Evolutionary conservation across 768 basidiomycete species (phyloP).

Genomic region (Lanmaoa pseudosensibilis): DNA sequence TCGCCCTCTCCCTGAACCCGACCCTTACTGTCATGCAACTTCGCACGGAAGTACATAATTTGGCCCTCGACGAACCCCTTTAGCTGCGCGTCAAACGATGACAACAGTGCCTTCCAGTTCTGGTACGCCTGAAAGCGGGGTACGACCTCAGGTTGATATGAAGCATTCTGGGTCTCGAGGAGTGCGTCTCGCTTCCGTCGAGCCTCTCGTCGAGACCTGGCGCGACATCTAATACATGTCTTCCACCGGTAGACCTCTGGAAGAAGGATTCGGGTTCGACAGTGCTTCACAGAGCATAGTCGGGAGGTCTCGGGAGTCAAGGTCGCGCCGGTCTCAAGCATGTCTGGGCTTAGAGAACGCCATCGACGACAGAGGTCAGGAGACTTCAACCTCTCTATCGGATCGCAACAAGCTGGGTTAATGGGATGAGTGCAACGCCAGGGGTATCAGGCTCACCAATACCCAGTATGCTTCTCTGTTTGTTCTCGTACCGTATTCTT

Average conservation of each 20-base stretch:
- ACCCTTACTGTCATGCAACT: not conserved
- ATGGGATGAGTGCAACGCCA: slow-evolving; percentile 9
- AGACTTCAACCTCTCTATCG: not conserved
- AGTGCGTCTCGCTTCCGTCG: not conserved
- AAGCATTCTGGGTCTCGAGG: not conserved
- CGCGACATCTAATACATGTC: slow-evolving; percentile 41
- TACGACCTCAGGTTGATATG: not conserved
- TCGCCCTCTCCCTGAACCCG: not conserved
- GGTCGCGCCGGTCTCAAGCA: not conserved
- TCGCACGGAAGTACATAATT: slow-evolving; percentile 22
- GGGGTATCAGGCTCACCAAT: slow-evolving; percentile 5
- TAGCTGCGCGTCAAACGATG: slow-evolving; percentile 18
- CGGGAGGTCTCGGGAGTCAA: slow-evolving; percentile 32
- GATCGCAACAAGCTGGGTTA: slow-evolving; percentile 5
- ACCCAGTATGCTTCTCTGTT: slow-evolving; percentile 1
- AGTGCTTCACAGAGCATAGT: slow-evolving; percentile 36
- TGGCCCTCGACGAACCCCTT: slow-evolving; percentile 26
- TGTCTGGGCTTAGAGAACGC: slow-evolving; percentile 10
- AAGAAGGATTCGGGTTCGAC: slow-evolving; percentile 39
- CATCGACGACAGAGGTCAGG: not conserved
- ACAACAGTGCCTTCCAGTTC: slow-evolving; percentile 13
- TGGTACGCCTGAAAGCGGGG: slow-evolving; percentile 23
- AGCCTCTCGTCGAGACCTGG: slow-evolving; percentile 12
- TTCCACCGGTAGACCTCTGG: slow-evolving; percentile 40
- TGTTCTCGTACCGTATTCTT: slow-evolving; percentile 27